These are phyloP conservation scores for Kluyveromyces wickerhamii DNA, from an alignment of 805 yeast genomes.

Conservation along the genomic window DNA sequence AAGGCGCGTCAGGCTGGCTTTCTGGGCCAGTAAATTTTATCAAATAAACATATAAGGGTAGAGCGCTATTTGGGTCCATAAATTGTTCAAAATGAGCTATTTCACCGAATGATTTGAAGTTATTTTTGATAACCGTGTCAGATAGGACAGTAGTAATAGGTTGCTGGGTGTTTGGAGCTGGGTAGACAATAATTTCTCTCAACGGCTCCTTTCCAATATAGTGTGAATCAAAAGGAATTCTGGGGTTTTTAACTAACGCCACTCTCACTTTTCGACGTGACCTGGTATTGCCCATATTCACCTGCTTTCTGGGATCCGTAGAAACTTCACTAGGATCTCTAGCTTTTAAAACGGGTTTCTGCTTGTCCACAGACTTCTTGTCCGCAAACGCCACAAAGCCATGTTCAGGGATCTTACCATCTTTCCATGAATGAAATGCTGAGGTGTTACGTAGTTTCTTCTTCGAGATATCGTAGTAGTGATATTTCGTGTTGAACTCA, in stretches of 20 bases:
- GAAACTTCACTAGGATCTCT: constrained; percentile 15
- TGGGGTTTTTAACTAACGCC: constrained; percentile 11
- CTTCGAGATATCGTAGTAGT: constrained; percentile 24
- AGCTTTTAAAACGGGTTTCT: constrained; percentile 13
- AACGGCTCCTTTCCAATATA: constrained; percentile 73
- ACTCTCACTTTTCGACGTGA: constrained; percentile 13
- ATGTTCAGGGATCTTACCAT: constrained; percentile 15
- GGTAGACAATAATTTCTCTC: constrained; percentile 61
- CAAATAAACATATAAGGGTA: constrained; percentile 65
- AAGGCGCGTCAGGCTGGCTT: constrained; percentile 43
- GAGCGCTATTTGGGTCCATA: constrained; percentile 67
- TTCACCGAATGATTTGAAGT: constrained; percentile 55
- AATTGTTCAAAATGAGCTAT: constrained; percentile 51
- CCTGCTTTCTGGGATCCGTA: constrained; percentile 21
- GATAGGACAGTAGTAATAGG: constrained; percentile 12
- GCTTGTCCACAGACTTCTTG: constrained; percentile 8
- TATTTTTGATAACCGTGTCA: constrained; percentile 33
- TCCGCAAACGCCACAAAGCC: constrained; percentile 22
- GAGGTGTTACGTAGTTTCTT: constrained; percentile 16
- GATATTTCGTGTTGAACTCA: constrained; percentile 20
- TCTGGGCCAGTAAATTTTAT: constrained; percentile 51
- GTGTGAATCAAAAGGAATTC: constrained; percentile 52
- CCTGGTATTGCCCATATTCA: not conserved
- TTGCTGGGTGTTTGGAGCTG: constrained; percentile 23
- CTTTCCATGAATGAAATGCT: constrained; percentile 22